phyloP scores from a whole-genome alignment of 148 eudicot genomes.

The Nepenthes mirabilis region DNA sequence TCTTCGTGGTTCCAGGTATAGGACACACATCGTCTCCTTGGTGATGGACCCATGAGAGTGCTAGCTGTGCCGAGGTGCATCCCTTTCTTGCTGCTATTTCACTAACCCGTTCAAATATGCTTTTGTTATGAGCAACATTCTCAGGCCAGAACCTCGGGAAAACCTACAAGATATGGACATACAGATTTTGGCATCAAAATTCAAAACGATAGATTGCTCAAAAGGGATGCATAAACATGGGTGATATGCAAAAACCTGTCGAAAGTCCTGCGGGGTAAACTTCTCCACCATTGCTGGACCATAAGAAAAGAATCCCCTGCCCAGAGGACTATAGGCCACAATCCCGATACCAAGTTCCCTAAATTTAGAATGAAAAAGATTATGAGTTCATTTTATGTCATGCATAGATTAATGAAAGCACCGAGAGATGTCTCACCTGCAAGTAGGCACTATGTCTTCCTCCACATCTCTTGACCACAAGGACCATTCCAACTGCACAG shows the following conservation, averaged over 20 bases:
- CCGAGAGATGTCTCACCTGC: slow-evolving; percentile 6
- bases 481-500: slow-evolving; percentile 14
- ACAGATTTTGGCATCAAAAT: too few relatives aligned
- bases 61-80: not conserved
- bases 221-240: not conserved
- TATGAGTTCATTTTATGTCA: not conserved
- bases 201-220: too few relatives aligned
- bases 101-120: not conserved
- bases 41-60: not conserved
- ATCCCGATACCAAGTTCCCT: slow-evolving; percentile 8
- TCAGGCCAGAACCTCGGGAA: not conserved
- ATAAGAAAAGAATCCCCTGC: slow-evolving; percentile 1
- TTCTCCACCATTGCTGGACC: not conserved
- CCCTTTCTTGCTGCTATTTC: not conserved
- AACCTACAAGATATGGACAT: not conserved
- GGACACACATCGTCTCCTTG: not conserved
- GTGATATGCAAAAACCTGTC: not conserved
- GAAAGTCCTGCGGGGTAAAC: not conserved
- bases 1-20: not conserved
- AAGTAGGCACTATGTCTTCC: slow-evolving; percentile 12
- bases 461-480: slow-evolving; percentile 13
- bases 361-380: not conserved
- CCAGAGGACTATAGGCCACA: slow-evolving; percentile 6
- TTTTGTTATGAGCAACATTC: not conserved
- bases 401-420: not conserved